Evolutionary conservation across 1,284 basidiomycete species (phyloP), one percentile per base, ranked within the genome.

Genomic region (Anthracocystis setariae): DNA sequence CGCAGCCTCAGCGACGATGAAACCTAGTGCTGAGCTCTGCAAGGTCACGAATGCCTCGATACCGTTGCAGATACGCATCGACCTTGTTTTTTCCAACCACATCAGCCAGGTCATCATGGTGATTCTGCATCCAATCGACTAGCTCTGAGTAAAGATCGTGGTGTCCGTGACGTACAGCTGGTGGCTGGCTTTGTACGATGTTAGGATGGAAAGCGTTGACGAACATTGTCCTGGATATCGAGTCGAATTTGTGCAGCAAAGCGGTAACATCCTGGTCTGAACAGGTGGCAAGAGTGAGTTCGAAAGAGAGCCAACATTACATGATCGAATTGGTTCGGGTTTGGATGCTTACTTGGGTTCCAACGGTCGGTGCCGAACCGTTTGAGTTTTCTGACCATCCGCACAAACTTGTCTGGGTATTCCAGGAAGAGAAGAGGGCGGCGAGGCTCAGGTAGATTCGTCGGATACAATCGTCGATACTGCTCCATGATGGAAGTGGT

Each of bases 131-230:
- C 58, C 51, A 53, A 4, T 32, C 8, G 17, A 25, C 9, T 0
- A 60, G 35, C n/a, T 24, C 39, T 10, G 35, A 20, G 21, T 25
- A 40, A 2, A 42, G 23, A 2, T 5, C 2, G 21, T n/a, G 37
- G 25, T 62, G 59, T 25, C 40, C 17, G 7, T 15, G 2, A 7
- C 51, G 59, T 0, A 55, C 25, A 1, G 5, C 5, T n/a, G 23
- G 0, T 0, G 38, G 27, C 38, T 62, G 59, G 9, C 0, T n/a
- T 23, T 46, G 45, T n/a, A 62, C 13, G 9, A 40, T 18, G 7
- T 46, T 17, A 3, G 47, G 59, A 33, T 61, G 59, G 15, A 61
- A 53, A 2, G 51, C 13, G 20, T 33, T 32, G 21, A 40, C 15
- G 4, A 48, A n/a, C 32, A 54, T 29, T 3, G 21, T 1, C 25